Base-by-base conservation (phyloP, 2,329 filamentous ascomycete genomes). In the Pseudocercospora crystallina region DNA sequence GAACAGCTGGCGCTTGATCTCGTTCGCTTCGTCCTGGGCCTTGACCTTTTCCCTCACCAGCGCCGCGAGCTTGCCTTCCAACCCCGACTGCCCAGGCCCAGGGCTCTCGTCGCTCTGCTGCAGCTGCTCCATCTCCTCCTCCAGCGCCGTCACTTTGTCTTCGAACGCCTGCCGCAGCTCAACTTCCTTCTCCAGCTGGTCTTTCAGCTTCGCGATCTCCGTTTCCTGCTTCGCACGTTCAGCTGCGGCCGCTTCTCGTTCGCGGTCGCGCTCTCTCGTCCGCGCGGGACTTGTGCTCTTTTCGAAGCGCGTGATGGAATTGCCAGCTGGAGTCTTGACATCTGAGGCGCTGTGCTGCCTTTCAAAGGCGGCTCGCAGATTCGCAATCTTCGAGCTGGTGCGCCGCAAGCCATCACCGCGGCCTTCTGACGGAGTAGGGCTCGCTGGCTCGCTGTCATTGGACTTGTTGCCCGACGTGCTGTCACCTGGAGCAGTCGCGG, bases 1-100 rank as follows among this genome's bases (percentile, higher is more conserved):
- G 8, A 81, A 69, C 0, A 89, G 77, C 68, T 89, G 85, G 2
- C 74, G 73, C 46, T 79, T 59, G 8, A 64, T 49, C 12, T 41
- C 47, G 11, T 37, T 54, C 26, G 54, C 51, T 43, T 61, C 61
- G 13, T 56, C 54, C 40, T 52, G 43, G 36, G 53, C 48, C 34
- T 44, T 42, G 14, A 41, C 40, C 47, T 49, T 58, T 33, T 58
- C 54, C 29, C 42, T 41, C 10, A 45, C 37, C 2, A 47, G 36
- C 9, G 32, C 37, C 11, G 20, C 45, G 14, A 26, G 48, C n/a
- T 43, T 44, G 9, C 38, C 30, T 14, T 58, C 56, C 40, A 52
- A 17, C 34, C 58, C 56, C 14, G 46, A 26, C 43, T 15, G 35
- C 47, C 51, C 54, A 56, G 9, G 49, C 51, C 2, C 45, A 37